Conservation (phyloP, 257 asterid species). For the Cynanchum wilfordii region DNA sequence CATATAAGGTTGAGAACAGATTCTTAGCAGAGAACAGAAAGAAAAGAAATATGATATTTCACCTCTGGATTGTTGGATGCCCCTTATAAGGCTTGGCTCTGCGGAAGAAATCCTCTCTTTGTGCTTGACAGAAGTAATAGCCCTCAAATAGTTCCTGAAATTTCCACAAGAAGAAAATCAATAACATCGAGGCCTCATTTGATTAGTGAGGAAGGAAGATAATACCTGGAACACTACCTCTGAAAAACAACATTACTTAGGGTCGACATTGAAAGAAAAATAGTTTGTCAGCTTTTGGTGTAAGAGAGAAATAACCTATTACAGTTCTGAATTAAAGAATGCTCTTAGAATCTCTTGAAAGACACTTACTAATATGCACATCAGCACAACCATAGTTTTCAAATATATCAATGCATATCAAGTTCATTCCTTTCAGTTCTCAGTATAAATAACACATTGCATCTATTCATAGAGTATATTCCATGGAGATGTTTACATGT, state of each 20-base stretch:
- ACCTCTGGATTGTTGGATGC: constrained; percentile 85
- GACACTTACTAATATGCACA: neutral
- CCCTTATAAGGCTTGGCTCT: constrained; percentile 81
- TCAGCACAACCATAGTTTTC: neutral
- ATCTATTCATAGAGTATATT: neutral
- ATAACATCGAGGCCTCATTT: neutral
- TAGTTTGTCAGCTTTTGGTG: neutral
- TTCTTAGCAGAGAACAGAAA: neutral
- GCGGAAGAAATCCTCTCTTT: constrained; percentile 72
- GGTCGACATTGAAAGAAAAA: neutral
- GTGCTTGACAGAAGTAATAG: constrained; percentile 97
- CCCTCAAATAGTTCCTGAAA: constrained; percentile 94
- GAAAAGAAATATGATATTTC: constrained; percentile 17
- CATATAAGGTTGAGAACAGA: neutral
- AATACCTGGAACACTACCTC: neutral
- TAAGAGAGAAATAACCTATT: neutral
- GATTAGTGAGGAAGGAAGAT: no score
- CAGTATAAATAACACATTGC: neutral
- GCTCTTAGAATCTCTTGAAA: neutral
- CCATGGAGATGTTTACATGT: neutral
- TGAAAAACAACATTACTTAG: neutral
- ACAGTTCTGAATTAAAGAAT: neutral
- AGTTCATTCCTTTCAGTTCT: neutral
- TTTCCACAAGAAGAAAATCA: constrained; percentile 7
- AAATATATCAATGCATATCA: neutral